Conservation (phyloP, 306 rosid species). For the Gleditsia sinensis region DNA sequence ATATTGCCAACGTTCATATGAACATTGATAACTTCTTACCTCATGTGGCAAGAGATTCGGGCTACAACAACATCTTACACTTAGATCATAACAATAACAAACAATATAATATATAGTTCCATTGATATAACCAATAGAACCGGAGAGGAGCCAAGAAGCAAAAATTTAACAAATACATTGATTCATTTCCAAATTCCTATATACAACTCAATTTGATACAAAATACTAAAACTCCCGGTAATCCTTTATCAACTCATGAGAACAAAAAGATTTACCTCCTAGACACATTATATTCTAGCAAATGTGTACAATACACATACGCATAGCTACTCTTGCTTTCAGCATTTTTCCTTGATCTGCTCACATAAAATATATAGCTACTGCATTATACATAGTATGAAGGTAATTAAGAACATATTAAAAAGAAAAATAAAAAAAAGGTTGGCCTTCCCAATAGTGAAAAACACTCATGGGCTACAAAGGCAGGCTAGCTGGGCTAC, state of each 20-base stretch:
- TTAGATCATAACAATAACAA: no score
- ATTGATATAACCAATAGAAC: not conserved
- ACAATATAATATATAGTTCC: not conserved
- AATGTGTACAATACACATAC: constrained; percentile 28
- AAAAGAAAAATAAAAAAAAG: not conserved
- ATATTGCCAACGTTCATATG: no score
- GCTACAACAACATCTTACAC: no score
- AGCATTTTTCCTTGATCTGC: constrained; percentile 19
- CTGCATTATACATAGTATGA: constrained; percentile 25
- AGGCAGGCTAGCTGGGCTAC: not conserved
- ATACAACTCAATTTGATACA: constrained; percentile 32
- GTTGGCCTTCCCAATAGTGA: not conserved
- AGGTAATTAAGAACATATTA: constrained; percentile 10
- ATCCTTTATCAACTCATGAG: not conserved
- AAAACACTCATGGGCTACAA: not conserved
- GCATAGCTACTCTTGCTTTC: constrained; percentile 18
- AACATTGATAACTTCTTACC: no score
- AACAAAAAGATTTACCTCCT: constrained; percentile 9
- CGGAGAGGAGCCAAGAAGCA: not conserved
- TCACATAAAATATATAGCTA: not conserved
- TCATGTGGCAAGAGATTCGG: no score
- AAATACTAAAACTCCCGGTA: not conserved
- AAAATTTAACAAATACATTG: constrained; percentile 23
- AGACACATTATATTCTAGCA: constrained; percentile 17
- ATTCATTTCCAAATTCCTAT: constrained; percentile 33